A percentile compares a stretch with the other conserved stretches of the same genome.
phyloP scores from a whole-genome alignment of 2,329 filamentous ascomycete genomes.

The Alternaria hordeiaustralica region DNA sequence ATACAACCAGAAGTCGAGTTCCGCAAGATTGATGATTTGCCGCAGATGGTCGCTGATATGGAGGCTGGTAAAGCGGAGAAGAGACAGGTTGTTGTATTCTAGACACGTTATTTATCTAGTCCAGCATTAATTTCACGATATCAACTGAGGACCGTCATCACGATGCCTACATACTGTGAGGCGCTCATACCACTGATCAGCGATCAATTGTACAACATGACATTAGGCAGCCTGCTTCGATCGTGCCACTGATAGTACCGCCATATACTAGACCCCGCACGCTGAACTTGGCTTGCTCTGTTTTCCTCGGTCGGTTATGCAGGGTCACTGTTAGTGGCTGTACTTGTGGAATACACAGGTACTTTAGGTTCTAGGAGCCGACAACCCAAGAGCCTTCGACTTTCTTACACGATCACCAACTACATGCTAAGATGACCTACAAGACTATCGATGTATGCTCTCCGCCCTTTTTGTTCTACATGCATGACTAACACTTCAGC shows the following conservation, averaged over 20 bases:
- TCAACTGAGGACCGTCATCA: not conserved
- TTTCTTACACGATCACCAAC: not conserved
- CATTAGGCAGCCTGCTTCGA: not conserved
- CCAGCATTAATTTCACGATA: not conserved
- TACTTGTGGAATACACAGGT: not conserved
- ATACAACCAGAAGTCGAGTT: conserved; percentile 52
- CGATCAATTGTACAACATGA: not conserved
- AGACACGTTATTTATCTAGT: not conserved
- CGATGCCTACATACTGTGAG: not conserved
- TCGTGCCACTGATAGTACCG: not conserved
- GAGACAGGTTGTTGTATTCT: conserved; percentile 49
- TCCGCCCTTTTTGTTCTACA: not conserved
- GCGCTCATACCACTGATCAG: not conserved
- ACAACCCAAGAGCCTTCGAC: not conserved
- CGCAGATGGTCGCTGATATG: conserved; percentile 51
- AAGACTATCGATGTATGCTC: not conserved
- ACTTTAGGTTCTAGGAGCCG: not conserved
- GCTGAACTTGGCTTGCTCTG: not conserved
- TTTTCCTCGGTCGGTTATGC: not conserved
- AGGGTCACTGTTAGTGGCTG: not conserved
- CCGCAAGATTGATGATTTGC: conserved; percentile 49
- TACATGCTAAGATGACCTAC: not conserved
- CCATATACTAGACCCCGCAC: not conserved
- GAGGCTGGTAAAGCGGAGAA: conserved; percentile 45
- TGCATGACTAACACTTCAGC: not conserved